Evolutionary conservation across 23 red algal genomes (phyloP), one percentile per base, ranked within the genome.

Genomic region (Gracilaria caudata): DNA sequence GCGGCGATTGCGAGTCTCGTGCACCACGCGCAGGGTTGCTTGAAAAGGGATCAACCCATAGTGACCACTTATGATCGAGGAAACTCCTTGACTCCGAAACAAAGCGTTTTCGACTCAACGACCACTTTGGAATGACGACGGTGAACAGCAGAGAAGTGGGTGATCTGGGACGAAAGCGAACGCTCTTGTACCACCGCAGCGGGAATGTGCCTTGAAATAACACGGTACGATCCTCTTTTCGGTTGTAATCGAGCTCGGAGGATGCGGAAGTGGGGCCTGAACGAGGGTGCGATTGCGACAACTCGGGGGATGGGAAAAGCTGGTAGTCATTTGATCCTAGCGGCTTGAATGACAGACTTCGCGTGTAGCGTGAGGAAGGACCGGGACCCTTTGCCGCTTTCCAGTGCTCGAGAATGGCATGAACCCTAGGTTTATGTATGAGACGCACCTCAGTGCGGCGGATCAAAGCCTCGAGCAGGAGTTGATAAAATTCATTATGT

Each of bases 11-110:
- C 29, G 77, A 80, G 21, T 38, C 46, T 28, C 56, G 77, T 20
- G 77, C 29, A 43, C 77, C 25, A 23, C 86, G 45, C 73, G 82
- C 34, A 28, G 82, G 65, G 30, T 57, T 66, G 16, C 41, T 4
- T 49, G 82, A 86, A 58, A 73, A 86, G 11, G 86, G 86, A 55
- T 89, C 86, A 4, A 89, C 86, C 86, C 86, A 89, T 4, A 89
- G 54, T 16, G 73, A 79, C 86, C 86, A 89, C 13, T 78, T 79
- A 56, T 78, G 73, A 64, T 89, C 63, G 33, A 78, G 63, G 68
- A 89, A 89, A 43, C 54, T 68, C 11, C 86, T 44, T 20, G 86
- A 79, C 86, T 89, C 86, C 36, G 86, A 79, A 78, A 78, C 53
- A 78, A 89, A 78, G 30, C 86, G 71, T 14, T 57, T 78, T 23